phyloP scores from a whole-genome alignment of 2,329 filamentous ascomycete species.

The Hirsutella minnesotensis region DNA sequence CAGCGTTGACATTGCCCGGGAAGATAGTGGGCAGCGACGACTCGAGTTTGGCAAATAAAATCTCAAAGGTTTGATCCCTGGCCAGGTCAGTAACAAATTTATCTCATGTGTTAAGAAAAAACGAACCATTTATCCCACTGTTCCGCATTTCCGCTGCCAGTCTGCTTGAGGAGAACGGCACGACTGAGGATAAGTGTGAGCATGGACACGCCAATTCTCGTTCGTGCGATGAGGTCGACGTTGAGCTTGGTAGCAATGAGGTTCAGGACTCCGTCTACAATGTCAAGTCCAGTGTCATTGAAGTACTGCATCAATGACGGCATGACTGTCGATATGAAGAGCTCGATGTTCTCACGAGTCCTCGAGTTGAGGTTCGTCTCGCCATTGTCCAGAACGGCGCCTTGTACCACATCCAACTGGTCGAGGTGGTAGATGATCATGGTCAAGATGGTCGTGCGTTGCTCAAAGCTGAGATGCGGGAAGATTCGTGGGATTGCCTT shows the following conservation, averaged over 20 bases:
- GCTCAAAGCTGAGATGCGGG: constrained; percentile 81
- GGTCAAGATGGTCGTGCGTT: constrained; percentile 88
- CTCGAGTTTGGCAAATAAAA: constrained; percentile 78
- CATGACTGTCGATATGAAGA: constrained; percentile 82
- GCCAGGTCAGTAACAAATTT: constrained; percentile 10
- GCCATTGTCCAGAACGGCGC: constrained; percentile 61
- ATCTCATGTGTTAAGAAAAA: constrained; percentile 9
- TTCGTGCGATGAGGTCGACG: constrained; percentile 72
- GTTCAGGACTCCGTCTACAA: constrained; percentile 81
- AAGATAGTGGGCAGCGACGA: constrained; percentile 77
- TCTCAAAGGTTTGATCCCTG: constrained; percentile 68
- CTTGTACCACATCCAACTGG: constrained; percentile 76
- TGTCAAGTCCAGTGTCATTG: constrained; percentile 79
- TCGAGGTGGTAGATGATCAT: constrained; percentile 94
- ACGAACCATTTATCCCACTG: constrained; percentile 71
- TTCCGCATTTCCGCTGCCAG: constrained; percentile 54
- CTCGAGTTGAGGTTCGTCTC: constrained; percentile 61
- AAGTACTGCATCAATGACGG: constrained; percentile 82
- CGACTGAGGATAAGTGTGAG: constrained; percentile 90
- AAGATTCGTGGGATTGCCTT: constrained; percentile 92
- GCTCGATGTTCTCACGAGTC: constrained; percentile 82
- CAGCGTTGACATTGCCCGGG: constrained; percentile 78
- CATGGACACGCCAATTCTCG: constrained; percentile 78
- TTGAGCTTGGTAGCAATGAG: constrained; percentile 76
- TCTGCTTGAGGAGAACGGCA: constrained; percentile 85